A percentile compares a stretch with the other conserved stretches of the same genome.
phyloP scores from a whole-genome alignment of 345 rosid species.

The Gossypium stocksii region DNA sequence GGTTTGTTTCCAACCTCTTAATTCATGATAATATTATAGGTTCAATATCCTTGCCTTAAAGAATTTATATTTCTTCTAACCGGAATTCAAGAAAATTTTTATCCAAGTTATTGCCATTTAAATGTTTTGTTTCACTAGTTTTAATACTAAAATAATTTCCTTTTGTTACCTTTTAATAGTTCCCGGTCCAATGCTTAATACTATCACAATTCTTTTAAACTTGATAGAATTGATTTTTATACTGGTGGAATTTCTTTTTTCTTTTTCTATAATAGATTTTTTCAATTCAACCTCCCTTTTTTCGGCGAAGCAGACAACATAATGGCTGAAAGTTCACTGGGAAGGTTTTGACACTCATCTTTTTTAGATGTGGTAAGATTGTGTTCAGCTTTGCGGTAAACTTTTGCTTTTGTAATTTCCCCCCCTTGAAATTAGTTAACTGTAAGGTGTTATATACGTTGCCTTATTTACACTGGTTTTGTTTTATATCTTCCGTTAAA shows the following conservation, averaged over 20 bases:
- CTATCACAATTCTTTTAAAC: slow-evolving; percentile 13
- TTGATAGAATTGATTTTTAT: slow-evolving; percentile 26
- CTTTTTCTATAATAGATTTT: slow-evolving; percentile 45
- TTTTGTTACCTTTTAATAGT: neutral
- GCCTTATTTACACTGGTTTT: neutral
- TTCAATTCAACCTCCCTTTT: slow-evolving; percentile 52
- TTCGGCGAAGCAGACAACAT: slow-evolving; percentile 53
- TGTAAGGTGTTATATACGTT: slow-evolving; percentile 5
- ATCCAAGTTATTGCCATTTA: neutral
- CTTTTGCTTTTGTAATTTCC: slow-evolving; percentile 15
- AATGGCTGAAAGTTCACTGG: slow-evolving; percentile 53
- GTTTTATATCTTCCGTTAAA: slow-evolving; percentile 3
- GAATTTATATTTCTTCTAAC: neutral
- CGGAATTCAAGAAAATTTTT: neutral
- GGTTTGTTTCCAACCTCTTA: neutral
- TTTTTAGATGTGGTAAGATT: slow-evolving; percentile 56
- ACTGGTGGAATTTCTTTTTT: slow-evolving; percentile 29
- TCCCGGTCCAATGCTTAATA: slow-evolving; percentile 23
- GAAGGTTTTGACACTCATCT: slow-evolving; percentile 48
- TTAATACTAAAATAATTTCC: slow-evolving; percentile 1
- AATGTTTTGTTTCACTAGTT: neutral
- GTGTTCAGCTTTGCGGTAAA: slow-evolving; percentile 13
- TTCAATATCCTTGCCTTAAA: neutral
- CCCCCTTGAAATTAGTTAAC: slow-evolving; percentile 3
- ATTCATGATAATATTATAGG: neutral